phyloP scores from a whole-genome alignment of 257 asterid species.

The Solanum gracilifrons region DNA sequence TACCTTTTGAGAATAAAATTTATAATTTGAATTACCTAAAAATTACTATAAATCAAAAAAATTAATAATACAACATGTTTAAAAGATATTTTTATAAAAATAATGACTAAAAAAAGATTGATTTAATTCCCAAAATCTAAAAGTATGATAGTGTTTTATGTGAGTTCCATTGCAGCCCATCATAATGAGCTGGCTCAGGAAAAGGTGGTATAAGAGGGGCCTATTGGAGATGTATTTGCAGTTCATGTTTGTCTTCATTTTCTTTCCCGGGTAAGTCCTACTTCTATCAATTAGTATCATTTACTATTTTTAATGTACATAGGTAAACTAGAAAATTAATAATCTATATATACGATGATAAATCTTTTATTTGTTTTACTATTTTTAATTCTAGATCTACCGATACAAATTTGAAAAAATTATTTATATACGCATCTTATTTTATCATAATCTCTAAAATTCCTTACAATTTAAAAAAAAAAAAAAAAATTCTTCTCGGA shows the following conservation, averaged over 20 bases:
- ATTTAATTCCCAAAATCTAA: no score
- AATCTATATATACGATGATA: neutral
- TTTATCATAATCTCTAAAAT: no score
- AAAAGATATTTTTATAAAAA: neutral
- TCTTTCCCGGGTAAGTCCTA: slow-evolving; percentile 69
- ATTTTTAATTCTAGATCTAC: neutral
- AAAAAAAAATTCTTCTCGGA: accelerated
- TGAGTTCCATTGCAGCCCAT: slow-evolving; percentile 42
- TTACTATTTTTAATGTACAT: neutral
- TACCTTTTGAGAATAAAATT: neutral
- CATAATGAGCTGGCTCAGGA: slow-evolving; percentile 77
- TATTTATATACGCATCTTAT: no score
- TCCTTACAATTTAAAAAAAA: no score
- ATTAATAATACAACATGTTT: no score
- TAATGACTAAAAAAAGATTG: neutral
- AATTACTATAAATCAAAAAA: no score
- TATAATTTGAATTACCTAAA: neutral
- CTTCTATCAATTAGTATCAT: neutral
- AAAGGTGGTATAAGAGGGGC: slow-evolving; percentile 77
- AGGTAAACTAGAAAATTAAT: no score
- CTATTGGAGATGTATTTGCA: slow-evolving; percentile 71
- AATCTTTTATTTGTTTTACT: neutral
- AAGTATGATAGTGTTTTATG: neutral
- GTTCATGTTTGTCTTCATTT: slow-evolving; percentile 78
- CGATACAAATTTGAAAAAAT: no score